Evolutionary conservation across 1,284 basidiomycete genomes (phyloP).

Genomic region (Tylopilus orsonianus): DNA sequence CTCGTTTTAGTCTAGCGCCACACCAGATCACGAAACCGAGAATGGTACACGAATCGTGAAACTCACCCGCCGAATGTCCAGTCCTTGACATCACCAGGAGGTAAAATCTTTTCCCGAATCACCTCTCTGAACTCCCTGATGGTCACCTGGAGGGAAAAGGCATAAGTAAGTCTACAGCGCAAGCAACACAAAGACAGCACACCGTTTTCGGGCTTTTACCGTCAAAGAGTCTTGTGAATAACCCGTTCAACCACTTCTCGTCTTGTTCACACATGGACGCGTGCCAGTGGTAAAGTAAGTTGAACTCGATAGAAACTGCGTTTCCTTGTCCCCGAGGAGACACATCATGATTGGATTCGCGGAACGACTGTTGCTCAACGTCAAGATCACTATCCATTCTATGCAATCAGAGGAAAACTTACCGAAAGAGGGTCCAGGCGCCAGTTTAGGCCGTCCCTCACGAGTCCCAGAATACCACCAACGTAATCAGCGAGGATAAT

Average conservation of each 20-base stretch:
- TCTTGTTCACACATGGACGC: slow-evolving; percentile 62
- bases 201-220: slow-evolving; percentile 43
- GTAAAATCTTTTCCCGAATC: slow-evolving; percentile 37
- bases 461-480: slow-evolving; percentile 52
- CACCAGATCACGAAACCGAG: slow-evolving; percentile 1
- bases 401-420: slow-evolving; percentile 7
- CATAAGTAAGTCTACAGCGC: slow-evolving; percentile 13
- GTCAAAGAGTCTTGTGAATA: slow-evolving; percentile 48
- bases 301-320: slow-evolving; percentile 72
- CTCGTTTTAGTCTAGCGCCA: slow-evolving; percentile 48
- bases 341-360: slow-evolving; percentile 23
- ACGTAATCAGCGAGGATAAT: slow-evolving; percentile 68
- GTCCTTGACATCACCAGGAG: slow-evolving; percentile 37
- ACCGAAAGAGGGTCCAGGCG: slow-evolving; percentile 48
- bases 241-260: slow-evolving; percentile 55
- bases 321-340: slow-evolving; percentile 71
- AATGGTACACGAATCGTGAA: neutral
- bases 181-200: slow-evolving; percentile 4
- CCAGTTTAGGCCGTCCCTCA: slow-evolving; percentile 46
- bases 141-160: slow-evolving; percentile 37
- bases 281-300: slow-evolving; percentile 77
- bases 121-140: slow-evolving; percentile 43
- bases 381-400: neutral
- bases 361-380: slow-evolving; percentile 19
- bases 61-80: slow-evolving; percentile 59